phyloP scores from a whole-genome alignment of 2,329 filamentous ascomycete species.

The Pseudogymnoascus sp. region DNA sequence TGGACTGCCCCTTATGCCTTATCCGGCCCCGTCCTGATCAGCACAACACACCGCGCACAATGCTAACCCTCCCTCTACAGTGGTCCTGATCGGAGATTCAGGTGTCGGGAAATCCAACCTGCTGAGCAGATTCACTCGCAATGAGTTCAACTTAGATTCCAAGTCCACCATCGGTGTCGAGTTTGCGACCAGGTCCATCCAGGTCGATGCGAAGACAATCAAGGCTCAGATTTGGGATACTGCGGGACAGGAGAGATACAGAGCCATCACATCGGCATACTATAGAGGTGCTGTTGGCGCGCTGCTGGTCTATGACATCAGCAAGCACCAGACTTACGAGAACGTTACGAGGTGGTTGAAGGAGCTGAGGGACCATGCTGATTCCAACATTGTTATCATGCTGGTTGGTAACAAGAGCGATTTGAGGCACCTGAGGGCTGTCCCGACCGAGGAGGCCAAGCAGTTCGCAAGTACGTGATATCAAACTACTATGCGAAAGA shows the following conservation, averaged over 20 bases:
- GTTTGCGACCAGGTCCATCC: constrained; percentile 96
- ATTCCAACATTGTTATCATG: constrained; percentile 99
- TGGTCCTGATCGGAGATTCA: constrained; percentile 98
- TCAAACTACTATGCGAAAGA: background rate
- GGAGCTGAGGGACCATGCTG: constrained; percentile 94
- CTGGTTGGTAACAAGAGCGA: constrained; percentile 99
- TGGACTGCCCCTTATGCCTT: constrained; percentile 14
- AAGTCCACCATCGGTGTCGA: constrained; percentile 99
- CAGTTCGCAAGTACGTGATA: constrained; percentile 76
- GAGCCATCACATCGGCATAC: constrained; percentile 98
- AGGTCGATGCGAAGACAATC: constrained; percentile 99
- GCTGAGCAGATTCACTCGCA: constrained; percentile 97
- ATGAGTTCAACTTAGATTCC: constrained; percentile 99
- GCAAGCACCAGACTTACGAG: constrained; percentile 99
- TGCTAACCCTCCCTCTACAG: constrained; percentile 43
- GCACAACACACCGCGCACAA: constrained; percentile 20
- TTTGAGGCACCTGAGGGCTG: constrained; percentile 95
- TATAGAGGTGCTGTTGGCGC: constrained; percentile 97
- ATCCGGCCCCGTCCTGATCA: constrained; percentile 7
- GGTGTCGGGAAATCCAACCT: constrained; percentile 99
- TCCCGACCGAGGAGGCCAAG: constrained; percentile 97
- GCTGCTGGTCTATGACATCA: constrained; percentile 97
- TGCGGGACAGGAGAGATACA: constrained; percentile 96
- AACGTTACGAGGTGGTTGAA: constrained; percentile 99
- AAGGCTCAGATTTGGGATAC: constrained; percentile 99